Percentiles rank a stretch among this genome's conserved stretches.
These are phyloP conservation scores for Pseudotsuga menziesii DNA, from an alignment of 75 land plant species.

Conservation along the genomic window DNA sequence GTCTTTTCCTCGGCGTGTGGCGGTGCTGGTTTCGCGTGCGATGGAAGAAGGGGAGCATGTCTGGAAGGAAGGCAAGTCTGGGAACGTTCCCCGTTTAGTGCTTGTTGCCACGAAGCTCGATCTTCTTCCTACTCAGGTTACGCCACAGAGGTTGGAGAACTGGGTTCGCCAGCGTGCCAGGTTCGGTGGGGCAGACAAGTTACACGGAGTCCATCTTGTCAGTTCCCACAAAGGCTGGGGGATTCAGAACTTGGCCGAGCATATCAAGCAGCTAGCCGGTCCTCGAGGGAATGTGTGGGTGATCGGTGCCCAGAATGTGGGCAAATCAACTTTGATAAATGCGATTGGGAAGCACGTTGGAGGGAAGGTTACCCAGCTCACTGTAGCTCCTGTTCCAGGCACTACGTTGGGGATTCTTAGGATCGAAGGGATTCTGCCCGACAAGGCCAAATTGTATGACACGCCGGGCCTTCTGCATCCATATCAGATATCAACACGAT, in stretches of 20 bases:
- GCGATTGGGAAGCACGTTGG: slow-evolving; percentile 59
- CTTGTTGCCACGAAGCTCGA: slow-evolving; percentile 85
- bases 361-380: slow-evolving; percentile 49
- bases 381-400: slow-evolving; percentile 94
- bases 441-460: slow-evolving; percentile 73
- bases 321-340: slow-evolving; percentile 93
- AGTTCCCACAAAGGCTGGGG: slow-evolving; percentile 86
- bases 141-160: slow-evolving; percentile 64
- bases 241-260: slow-evolving; percentile 56
- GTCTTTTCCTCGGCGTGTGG: slow-evolving; percentile 75
- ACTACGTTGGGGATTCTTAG: slow-evolving; percentile 87
- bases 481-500: slow-evolving; percentile 73
- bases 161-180: slow-evolving; percentile 72
- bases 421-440: slow-evolving; percentile 67
- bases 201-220: slow-evolving; percentile 74
- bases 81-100: slow-evolving; percentile 81
- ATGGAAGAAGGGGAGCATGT: slow-evolving; percentile 48
- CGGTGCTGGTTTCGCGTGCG: slow-evolving; percentile 41
- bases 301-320: slow-evolving; percentile 92
- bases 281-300: slow-evolving; percentile 89
- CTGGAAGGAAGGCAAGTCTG: slow-evolving; percentile 74
- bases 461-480: slow-evolving; percentile 93
- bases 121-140: slow-evolving; percentile 62
- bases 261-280: slow-evolving; percentile 60
- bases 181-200: slow-evolving; percentile 58